phyloP scores from a whole-genome alignment of 2,329 filamentous ascomycete species.

The Aspergillus sp. region DNA sequence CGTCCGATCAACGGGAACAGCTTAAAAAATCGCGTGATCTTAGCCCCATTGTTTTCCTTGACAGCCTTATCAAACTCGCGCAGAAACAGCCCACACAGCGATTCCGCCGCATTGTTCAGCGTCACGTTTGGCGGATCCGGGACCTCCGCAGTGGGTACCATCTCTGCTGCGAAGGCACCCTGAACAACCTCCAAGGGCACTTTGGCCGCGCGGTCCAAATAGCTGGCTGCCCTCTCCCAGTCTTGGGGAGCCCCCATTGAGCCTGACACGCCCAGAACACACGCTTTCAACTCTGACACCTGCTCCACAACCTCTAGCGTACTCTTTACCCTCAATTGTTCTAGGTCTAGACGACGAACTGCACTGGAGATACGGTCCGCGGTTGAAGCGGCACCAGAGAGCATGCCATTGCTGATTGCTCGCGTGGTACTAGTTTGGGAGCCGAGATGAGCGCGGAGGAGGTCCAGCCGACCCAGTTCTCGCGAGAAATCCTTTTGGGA shows the following conservation, averaged over 20 bases:
- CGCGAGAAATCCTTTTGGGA: slow-evolving; percentile 85
- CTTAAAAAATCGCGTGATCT: slow-evolving; percentile 96
- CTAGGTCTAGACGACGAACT: slow-evolving; percentile 82
- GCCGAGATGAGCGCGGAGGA: slow-evolving; percentile 83
- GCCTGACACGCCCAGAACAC: slow-evolving; percentile 88
- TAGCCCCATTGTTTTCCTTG: slow-evolving; percentile 78
- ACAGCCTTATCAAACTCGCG: slow-evolving; percentile 94
- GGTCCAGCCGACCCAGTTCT: slow-evolving; percentile 82
- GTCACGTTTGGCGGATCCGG: slow-evolving; percentile 88
- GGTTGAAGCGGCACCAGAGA: slow-evolving; percentile 80
- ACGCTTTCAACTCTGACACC: slow-evolving; percentile 94
- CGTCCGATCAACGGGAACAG: slow-evolving; percentile 91
- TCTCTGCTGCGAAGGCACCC: slow-evolving; percentile 83
- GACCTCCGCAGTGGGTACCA: slow-evolving; percentile 93
- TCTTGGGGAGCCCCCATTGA: slow-evolving; percentile 98
- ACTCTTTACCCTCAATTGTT: slow-evolving; percentile 87
- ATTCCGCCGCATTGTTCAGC: slow-evolving; percentile 82
- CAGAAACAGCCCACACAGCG: slow-evolving; percentile 84
- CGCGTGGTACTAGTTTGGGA: slow-evolving; percentile 82
- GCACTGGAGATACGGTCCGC: slow-evolving; percentile 82
- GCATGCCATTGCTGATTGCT: slow-evolving; percentile 84
- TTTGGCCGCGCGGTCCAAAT: slow-evolving; percentile 77
- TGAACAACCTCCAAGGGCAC: slow-evolving; percentile 78
- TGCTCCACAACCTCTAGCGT: slow-evolving; percentile 92
- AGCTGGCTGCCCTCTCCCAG: slow-evolving; percentile 94